These are phyloP conservation scores for Neurospora cerealis DNA, from an alignment of 495 filamentous ascomycete genomes.

Conservation along the genomic window DNA sequence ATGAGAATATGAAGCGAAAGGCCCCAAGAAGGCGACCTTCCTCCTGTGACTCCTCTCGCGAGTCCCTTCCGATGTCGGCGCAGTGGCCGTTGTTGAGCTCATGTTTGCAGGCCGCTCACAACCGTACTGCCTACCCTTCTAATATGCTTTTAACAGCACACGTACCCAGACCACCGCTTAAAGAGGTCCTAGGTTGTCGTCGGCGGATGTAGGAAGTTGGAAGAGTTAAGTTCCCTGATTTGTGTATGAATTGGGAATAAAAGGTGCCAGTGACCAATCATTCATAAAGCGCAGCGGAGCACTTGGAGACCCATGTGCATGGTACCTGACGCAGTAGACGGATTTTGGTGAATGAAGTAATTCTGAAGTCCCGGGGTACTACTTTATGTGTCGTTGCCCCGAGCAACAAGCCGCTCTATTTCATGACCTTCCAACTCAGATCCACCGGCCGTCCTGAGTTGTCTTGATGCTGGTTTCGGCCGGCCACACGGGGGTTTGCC, in stretches of 20 bases:
- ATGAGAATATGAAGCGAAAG: conserved; percentile 77
- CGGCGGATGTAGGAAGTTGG: not conserved
- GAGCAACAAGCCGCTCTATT: not conserved
- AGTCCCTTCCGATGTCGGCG: not conserved
- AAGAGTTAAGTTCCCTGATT: not conserved
- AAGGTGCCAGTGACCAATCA: not conserved
- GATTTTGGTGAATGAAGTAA: not conserved
- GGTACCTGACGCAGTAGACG: not conserved
- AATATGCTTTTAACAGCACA: not conserved
- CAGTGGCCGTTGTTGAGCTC: not conserved
- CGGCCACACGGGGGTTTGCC: not conserved
- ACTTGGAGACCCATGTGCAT: not conserved
- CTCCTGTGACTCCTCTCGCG: not conserved
- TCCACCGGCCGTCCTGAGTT: not conserved
- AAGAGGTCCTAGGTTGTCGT: not conserved
- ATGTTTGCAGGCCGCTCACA: not conserved
- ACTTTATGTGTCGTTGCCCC: not conserved
- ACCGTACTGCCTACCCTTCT: not conserved
- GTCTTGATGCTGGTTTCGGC: not conserved
- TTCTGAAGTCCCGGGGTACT: not conserved
- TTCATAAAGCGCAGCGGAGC: not conserved
- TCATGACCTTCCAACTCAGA: not conserved
- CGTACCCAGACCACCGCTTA: not conserved
- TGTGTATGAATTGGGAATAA: not conserved
- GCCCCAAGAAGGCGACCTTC: conserved; percentile 73